Conservation (phyloP, 73 alveolate species). For the Tetrahymena borealis region DNA sequence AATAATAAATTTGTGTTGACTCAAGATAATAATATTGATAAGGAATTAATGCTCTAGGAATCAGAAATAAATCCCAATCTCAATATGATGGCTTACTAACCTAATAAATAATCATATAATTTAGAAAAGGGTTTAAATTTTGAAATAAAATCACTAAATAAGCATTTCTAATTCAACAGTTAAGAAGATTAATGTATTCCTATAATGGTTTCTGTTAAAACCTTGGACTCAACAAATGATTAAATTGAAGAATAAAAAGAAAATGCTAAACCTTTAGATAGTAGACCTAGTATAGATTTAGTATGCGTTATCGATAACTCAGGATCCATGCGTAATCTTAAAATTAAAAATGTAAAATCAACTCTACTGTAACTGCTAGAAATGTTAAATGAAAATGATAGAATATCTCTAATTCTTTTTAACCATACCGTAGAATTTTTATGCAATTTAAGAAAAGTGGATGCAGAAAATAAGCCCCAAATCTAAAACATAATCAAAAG, state of each 20-base stretch:
- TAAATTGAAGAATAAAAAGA: neutral
- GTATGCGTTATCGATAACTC: neutral
- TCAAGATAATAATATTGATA: too few relatives aligned
- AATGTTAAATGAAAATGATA: neutral
- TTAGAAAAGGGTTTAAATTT: neutral
- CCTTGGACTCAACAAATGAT: too few relatives aligned
- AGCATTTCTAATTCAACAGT: neutral
- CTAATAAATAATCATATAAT: neutral
- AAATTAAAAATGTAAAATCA: neutral
- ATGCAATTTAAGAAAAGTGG: neutral
- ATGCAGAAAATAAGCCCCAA: too few relatives aligned
- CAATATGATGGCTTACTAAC: too few relatives aligned
- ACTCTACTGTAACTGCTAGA: neutral
- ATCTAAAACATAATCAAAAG: too few relatives aligned
- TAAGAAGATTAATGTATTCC: neutral
- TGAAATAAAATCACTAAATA: neutral
- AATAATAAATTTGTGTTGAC: too few relatives aligned
- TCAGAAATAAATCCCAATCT: too few relatives aligned
- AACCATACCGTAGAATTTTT: too few relatives aligned
- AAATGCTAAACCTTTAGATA: too few relatives aligned
- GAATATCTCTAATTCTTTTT: neutral
- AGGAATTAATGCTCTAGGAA: too few relatives aligned
- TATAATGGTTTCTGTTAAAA: neutral
- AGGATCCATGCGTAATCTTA: neutral
- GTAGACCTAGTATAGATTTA: neutral